Conservation (phyloP, 345 rosid genomes). For the Pistacia atlantica region DNA sequence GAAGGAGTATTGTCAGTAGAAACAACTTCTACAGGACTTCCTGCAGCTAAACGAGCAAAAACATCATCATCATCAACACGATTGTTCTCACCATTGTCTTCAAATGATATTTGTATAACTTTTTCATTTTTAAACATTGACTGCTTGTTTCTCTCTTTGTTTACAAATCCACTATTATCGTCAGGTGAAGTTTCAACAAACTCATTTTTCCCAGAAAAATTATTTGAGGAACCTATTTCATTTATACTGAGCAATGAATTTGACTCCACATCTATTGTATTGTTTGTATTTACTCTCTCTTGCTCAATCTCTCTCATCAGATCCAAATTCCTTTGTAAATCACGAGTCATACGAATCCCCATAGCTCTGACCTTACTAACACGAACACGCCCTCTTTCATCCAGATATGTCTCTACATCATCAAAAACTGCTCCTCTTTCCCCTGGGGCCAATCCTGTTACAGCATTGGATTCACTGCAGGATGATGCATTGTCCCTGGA, state of each 20-base stretch:
- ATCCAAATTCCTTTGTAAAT: constrained; percentile 91
- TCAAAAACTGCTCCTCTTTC: constrained; percentile 43
- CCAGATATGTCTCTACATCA: constrained; percentile 74
- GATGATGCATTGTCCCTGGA: constrained; percentile 31
- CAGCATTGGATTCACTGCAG: constrained; percentile 38
- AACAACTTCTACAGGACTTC: constrained; percentile 42
- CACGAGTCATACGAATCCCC: constrained; percentile 97
- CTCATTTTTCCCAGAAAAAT: constrained; percentile 36
- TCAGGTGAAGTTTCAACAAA: constrained; percentile 35
- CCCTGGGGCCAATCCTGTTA: constrained; percentile 36
- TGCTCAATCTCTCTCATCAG: constrained; percentile 83
- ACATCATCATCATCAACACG: constrained; percentile 56
- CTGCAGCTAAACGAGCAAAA: constrained; percentile 74
- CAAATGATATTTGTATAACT: constrained; percentile 77
- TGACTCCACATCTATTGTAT: constrained; percentile 27
- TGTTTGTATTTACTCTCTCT: constrained; percentile 34
- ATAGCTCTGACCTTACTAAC: constrained; percentile 80
- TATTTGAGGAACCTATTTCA: constrained; percentile 29
- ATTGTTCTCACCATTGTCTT: constrained; percentile 50
- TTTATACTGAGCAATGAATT: constrained; percentile 20
- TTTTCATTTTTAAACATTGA: constrained; percentile 32
- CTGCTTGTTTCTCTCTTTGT: constrained; percentile 34
- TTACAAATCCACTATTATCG: constrained; percentile 30
- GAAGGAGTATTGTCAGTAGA: constrained; percentile 40
- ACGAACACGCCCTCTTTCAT: constrained; percentile 76